Evolutionary conservation across 225 moss, liverwort and hornwort species (phyloP), one percentile per base, ranked within the genome.

Genomic region (Asterella californica): DNA sequence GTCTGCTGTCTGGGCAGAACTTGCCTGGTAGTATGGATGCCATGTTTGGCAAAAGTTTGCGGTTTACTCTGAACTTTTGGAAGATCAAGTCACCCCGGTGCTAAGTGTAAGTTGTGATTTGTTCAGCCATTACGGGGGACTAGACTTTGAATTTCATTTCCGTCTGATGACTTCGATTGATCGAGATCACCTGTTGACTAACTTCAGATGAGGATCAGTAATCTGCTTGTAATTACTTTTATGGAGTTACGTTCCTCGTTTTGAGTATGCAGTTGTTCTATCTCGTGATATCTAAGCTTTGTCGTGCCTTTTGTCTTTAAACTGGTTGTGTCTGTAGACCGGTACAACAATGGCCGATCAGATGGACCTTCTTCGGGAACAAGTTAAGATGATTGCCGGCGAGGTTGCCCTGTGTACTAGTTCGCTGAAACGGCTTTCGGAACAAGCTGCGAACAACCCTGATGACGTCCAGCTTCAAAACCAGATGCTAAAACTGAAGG

Each of bases 271-370:
- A 25, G 53, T 37, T 42, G 18, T 80, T 55, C 2, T 0, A 57
- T 57, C 24, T 57, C 57, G 17, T 24, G 24, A 22, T 21, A 24
- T 57, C 30, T 37, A 4, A 15, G 46, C 19, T 24, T 12, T 38
- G 37, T 21, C 45, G 36, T 15, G 32, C 67, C 17, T 67, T 34
- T 65, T 29, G 32, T 65, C 67, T 14, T n/a, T 19, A 76, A 19
- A 57, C 33, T 37, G 30, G 30, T 38, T 37, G 5, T 61, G 45
- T 72, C 76, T 82, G 61, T 91, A 96, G 96, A 90, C 94, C 82
- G 94, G 96, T 63, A 96, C 96, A 85, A 92, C 96, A 38, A 89
- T 96, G 89, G 96, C 94, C 61, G 96, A 96, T 75, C 96, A 96
- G 76, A 92, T 96, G 91, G 96, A 96, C 76, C 84, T 96, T 72